Evolutionary conservation across 345 rosid genomes (phyloP), one percentile per base, ranked within the genome.

Genomic region (Syzygium aqueum): DNA sequence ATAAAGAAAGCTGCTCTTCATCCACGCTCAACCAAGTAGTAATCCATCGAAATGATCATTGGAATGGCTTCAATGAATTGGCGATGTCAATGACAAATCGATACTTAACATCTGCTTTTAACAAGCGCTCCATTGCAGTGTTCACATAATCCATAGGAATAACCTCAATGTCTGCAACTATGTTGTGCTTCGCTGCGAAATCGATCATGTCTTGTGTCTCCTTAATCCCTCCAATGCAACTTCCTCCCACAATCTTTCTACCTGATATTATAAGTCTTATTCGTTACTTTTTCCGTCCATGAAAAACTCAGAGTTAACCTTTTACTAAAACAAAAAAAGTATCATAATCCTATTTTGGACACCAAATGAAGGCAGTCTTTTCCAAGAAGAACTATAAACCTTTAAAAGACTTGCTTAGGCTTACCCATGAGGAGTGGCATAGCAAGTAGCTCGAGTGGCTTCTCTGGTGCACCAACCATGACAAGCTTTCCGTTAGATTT

Each of bases 401-500:
- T 59, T 27, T 57, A 10, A 57, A 57, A 27, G 30, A 59, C 67
- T 59, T 3, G 0, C 2, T 0, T 1, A 59, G 33, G 49, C 88
- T 89, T 88, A 93, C 95, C 88, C 19, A 86, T n/a, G 43, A 78
- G 40, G 27, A 88, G 51, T 15, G 93, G 90, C 17, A 94, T 13
- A 23, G 77, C 89, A 3, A 91, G 90, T 25, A 93, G 86, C 87
- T 93, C 93, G 5, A 91, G 91, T 17, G 96, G 94, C 86, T 92
- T 87, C 0, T 30, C 90, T 0, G 94, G 94, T 10, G 87, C 93
- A 77, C 96, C 94, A 51, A 95, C 90, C 89, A 93, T 49, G 57
- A 93, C 84, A 25, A 95, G 90, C 77, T 88, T 93, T 27, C 95
- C 96, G 82, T 93, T 77, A 43, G 86, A 7, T 87, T 93, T 94